Conservation (phyloP, 768 basidiomycete species). For the Trametes meyenii region DNA sequence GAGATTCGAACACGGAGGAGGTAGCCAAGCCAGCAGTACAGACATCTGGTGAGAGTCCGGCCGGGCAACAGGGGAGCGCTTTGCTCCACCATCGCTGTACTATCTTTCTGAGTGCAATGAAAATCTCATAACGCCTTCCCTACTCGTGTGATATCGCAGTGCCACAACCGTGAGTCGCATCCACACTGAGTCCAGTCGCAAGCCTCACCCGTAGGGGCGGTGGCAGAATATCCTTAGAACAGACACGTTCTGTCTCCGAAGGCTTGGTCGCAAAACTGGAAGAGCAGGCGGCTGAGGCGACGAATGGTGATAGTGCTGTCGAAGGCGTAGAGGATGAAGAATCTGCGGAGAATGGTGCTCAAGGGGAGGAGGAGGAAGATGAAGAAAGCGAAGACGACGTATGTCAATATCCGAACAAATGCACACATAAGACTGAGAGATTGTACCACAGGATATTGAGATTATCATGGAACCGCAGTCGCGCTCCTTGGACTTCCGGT, state of each 20-base stretch:
- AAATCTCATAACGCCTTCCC: conserved; percentile 34
- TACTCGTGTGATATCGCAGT: conserved; percentile 50
- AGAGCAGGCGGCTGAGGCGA: conserved; percentile 41
- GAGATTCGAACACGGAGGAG: conserved; percentile 32
- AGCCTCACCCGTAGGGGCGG: conserved; percentile 26
- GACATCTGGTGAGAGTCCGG: conserved; percentile 50
- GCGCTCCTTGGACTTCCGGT: conserved; percentile 79
- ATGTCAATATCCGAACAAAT: conserved; percentile 22
- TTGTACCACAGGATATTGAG: conserved; percentile 69
- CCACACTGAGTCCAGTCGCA: conserved; percentile 25
- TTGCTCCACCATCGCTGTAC: conserved; percentile 36
- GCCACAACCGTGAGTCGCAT: conserved; percentile 62
- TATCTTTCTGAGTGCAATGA: conserved; percentile 40
- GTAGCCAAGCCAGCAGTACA: conserved; percentile 28
- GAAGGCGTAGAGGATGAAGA: conserved; percentile 36
- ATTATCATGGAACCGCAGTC: conserved; percentile 84
- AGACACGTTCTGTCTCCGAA: conserved; percentile 40
- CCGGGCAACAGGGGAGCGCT: conserved; percentile 28
- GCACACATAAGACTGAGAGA: neutral
- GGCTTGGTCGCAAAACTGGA: conserved; percentile 56
- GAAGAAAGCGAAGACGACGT: conserved; percentile 44
- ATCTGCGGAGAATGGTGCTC: conserved; percentile 39
- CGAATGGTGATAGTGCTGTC: conserved; percentile 28
- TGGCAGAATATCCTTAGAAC: conserved; percentile 45
- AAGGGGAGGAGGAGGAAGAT: conserved; percentile 43